Conservation (phyloP, 345 rosid genomes). For the Syzygium aromaticum region DNA sequence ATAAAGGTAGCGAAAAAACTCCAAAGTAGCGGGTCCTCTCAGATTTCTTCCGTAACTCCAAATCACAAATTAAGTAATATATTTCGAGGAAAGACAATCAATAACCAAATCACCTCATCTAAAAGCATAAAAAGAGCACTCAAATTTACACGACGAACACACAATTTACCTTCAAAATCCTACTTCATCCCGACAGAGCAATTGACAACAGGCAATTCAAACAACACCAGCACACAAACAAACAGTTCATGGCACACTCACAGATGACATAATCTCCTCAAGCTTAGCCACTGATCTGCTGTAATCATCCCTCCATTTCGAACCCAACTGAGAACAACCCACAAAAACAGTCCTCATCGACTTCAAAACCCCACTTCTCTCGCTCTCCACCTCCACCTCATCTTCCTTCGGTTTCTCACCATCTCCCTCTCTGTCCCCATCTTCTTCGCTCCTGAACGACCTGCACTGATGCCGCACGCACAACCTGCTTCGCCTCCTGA, state of each 20-base stretch:
- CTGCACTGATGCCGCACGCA: constrained; percentile 20
- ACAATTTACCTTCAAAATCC: background rate
- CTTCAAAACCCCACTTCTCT: constrained; percentile 34
- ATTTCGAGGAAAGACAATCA: background rate
- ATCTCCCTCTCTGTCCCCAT: constrained; percentile 27
- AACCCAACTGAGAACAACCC: background rate
- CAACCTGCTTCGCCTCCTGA: constrained; percentile 14
- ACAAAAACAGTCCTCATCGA: background rate
- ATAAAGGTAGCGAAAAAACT: background rate
- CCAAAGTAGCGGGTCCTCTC: background rate
- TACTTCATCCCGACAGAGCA: background rate
- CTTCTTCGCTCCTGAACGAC: constrained; percentile 43
- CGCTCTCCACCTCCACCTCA: constrained; percentile 17
- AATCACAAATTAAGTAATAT: background rate
- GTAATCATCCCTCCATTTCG: constrained; percentile 1
- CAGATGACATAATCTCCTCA: constrained; percentile 6
- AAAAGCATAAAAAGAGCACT: background rate
- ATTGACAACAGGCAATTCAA: background rate
- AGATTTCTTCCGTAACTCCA: background rate
- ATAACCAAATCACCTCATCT: background rate
- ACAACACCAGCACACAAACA: background rate
- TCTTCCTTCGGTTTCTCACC: constrained; percentile 20
- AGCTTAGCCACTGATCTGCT: constrained; percentile 1
- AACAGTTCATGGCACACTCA: background rate
- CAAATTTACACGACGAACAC: background rate